phyloP scores from a whole-genome alignment of 164 flowering plant genomes.

The Liquidambar formosana region DNA sequence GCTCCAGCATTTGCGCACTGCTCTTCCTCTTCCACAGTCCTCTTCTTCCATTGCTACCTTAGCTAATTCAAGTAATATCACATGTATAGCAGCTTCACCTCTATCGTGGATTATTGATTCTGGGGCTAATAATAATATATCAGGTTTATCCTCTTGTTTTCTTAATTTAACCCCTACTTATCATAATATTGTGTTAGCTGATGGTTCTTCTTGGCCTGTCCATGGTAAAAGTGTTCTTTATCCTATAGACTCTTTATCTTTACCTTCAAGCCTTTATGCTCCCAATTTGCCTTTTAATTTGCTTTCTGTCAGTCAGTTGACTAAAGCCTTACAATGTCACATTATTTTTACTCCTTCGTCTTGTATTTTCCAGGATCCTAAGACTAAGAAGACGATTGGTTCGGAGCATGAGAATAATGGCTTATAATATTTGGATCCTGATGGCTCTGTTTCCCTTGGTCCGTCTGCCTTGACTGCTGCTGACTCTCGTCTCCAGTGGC shows the following conservation, averaged over 20 bases:
- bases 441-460: too few species aligned
- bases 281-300: not conserved
- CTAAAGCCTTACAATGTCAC: not conserved
- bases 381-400: not conserved
- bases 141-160: not conserved
- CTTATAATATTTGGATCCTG: not conserved
- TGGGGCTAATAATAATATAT: not conserved
- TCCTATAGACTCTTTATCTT: not conserved
- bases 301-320: not conserved
- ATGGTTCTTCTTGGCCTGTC: not conserved
- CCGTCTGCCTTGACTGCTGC: not conserved
- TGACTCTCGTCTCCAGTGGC: constrained; percentile 1
- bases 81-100: not conserved
- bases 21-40: not conserved
- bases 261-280: constrained; percentile 1
- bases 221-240: not conserved
- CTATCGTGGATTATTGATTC: not conserved
- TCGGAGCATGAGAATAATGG: not conserved
- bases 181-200: not conserved
- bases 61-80: not conserved
- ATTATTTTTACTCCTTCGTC: not conserved
- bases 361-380: not conserved
- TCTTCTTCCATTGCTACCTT: not conserved
- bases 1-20: not conserved
- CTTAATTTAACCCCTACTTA: not conserved